Percentiles rank a stretch among this genome's conserved stretches.
Conservation (phyloP, 805 yeast genomes). For the Metschnikowia reukaufii region DNA sequence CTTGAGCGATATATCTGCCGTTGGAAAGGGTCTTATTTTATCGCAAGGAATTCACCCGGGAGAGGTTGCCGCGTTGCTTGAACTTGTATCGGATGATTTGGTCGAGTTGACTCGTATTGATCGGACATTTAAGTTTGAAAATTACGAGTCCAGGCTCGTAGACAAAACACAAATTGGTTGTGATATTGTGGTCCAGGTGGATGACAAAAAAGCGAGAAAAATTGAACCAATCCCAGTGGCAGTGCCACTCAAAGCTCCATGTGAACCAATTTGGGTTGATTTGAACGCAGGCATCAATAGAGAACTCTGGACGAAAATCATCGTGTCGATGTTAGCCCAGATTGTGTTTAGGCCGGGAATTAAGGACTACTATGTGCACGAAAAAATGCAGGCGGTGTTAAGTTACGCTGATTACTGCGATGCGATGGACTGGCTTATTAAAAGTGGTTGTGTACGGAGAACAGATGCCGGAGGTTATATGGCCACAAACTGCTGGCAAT, state of each 20-base stretch:
- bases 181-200: conserved; percentile 51
- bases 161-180: conserved; percentile 67
- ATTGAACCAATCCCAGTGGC: conserved; percentile 27
- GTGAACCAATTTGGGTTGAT: conserved; percentile 73
- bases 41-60: conserved; percentile 61
- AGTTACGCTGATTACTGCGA: conserved; percentile 28
- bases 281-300: conserved; percentile 58
- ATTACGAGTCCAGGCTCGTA: conserved; percentile 74
- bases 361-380: conserved; percentile 22
- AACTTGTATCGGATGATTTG: conserved; percentile 43
- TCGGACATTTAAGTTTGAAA: conserved; percentile 49
- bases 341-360: conserved; percentile 41
- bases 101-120: conserved; percentile 42
- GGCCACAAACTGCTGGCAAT: conserved; percentile 49
- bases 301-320: conserved; percentile 58
- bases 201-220: conserved; percentile 6
- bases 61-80: conserved; percentile 61
- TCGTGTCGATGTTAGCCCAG: conserved; percentile 44
- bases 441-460: conserved; percentile 37
- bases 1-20: conserved; percentile 40
- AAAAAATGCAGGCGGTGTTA: conserved; percentile 30
- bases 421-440: conserved; percentile 42
- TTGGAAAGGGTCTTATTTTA: conserved; percentile 53
- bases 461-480: conserved; percentile 41
- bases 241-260: conserved; percentile 60